phyloP scores from a whole-genome alignment of 345 rosid species.

The Acer negundo region DNA sequence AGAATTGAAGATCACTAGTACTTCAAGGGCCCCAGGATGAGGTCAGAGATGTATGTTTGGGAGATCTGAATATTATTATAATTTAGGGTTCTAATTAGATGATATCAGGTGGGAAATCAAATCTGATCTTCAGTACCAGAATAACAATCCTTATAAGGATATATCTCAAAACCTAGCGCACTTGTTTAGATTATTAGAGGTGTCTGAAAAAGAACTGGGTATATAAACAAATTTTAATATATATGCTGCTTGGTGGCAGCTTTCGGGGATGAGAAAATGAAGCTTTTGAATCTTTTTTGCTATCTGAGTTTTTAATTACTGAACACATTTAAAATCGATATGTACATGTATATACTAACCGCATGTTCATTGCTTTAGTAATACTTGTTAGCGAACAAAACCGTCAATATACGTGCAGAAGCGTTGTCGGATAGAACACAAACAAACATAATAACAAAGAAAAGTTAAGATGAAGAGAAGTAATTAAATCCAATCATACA shows the following conservation, averaged over 20 bases:
- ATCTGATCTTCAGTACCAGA: background rate
- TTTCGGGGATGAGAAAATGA: background rate
- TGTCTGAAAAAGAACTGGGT: conserved; percentile 26
- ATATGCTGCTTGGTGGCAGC: background rate
- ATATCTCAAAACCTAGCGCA: conserved; percentile 12
- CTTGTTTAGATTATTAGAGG: conserved; percentile 20
- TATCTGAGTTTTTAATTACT: no score
- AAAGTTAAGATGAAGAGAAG: no score
- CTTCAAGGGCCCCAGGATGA: background rate
- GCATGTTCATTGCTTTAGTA: no score
- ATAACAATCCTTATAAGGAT: background rate
- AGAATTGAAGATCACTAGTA: background rate
- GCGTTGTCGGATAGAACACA: no score
- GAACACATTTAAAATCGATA: background rate
- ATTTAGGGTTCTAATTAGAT: background rate
- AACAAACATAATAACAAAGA: no score
- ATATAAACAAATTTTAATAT: background rate
- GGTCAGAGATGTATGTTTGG: background rate
- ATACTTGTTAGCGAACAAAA: no score
- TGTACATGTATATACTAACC: no score
- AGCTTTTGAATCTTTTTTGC: no score
- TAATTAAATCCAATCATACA: no score
- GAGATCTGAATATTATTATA: background rate
- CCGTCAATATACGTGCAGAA: no score
- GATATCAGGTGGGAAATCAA: conserved; percentile 1